Conservation (phyloP, 805 yeast genomes). For the Candida tallmaniae region DNA sequence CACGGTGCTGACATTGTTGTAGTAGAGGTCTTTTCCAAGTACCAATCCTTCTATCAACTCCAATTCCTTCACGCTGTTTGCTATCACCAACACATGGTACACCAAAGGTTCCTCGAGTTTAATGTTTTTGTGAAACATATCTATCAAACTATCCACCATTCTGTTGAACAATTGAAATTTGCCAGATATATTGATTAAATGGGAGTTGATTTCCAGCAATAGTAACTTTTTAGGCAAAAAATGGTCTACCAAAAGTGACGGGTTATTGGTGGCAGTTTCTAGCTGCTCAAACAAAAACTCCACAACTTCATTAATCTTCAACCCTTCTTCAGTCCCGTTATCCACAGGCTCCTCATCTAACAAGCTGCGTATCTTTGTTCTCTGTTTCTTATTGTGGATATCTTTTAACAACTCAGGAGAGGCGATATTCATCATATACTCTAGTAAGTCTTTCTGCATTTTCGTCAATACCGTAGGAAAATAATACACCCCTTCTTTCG, state of each 20-base stretch:
- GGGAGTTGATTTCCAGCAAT: slow-evolving; percentile 59
- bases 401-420: slow-evolving; percentile 21
- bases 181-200: slow-evolving; percentile 50
- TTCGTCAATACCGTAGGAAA: slow-evolving; percentile 32
- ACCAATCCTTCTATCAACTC: slow-evolving; percentile 76
- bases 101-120: slow-evolving; percentile 11
- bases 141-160: slow-evolving; percentile 34
- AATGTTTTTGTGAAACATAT: slow-evolving; percentile 12
- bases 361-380: slow-evolving; percentile 35
- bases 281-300: slow-evolving; percentile 43
- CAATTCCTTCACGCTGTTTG: slow-evolving; percentile 61
- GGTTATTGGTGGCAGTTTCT: slow-evolving; percentile 55
- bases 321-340: neutral
- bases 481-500: slow-evolving; percentile 23
- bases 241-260: slow-evolving; percentile 70
- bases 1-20: slow-evolving; percentile 64
- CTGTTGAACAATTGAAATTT: slow-evolving; percentile 55
- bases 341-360: slow-evolving; percentile 12
- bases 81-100: slow-evolving; percentile 41
- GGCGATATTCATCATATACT: slow-evolving; percentile 28
- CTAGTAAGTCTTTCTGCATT: slow-evolving; percentile 32
- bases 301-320: slow-evolving; percentile 27
- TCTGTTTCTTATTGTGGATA: slow-evolving; percentile 16
- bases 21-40: slow-evolving; percentile 64
- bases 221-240: slow-evolving; percentile 68